A percentile compares a stretch with the other conserved stretches of the same genome.
These are phyloP conservation scores for Gloeostereum incarnatum DNA, from an alignment of 768 basidiomycete species.

Conservation along the genomic window DNA sequence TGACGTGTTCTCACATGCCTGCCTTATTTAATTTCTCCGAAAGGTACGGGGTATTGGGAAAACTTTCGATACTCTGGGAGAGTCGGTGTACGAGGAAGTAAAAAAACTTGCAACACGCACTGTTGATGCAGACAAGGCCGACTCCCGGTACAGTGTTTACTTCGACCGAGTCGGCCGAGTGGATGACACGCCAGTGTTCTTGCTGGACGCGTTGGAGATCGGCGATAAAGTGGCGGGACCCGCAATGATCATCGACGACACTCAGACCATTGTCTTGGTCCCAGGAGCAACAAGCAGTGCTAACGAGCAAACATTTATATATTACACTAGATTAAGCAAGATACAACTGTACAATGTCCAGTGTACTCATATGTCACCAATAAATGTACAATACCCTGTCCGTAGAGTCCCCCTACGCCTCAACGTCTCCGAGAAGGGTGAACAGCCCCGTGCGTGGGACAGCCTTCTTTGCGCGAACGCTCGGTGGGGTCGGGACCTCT, in stretches of 20 bases:
- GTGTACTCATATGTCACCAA: too few species aligned
- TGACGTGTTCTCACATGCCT: background rate
- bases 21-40: background rate
- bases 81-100: conserved; percentile 73
- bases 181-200: conserved; percentile 70
- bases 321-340: conserved; percentile 1
- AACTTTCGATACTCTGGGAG: conserved; percentile 74
- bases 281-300: conserved; percentile 57
- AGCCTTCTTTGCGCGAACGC: too few species aligned
- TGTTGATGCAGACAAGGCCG: conserved; percentile 35
- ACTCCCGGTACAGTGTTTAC: conserved; percentile 60
- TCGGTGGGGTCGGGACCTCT: too few species aligned
- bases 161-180: conserved; percentile 76
- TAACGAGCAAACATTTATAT: conserved; percentile 59
- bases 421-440: too few species aligned
- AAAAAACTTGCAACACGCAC: conserved; percentile 34
- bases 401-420: too few species aligned
- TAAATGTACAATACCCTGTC: too few species aligned
- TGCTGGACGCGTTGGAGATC: conserved; percentile 52
- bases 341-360: too few species aligned
- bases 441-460: too few species aligned
- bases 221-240: conserved; percentile 78
- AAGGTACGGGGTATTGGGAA: conserved; percentile 87
- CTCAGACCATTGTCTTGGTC: conserved; percentile 89
- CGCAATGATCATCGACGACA: conserved; percentile 91